phyloP scores from a whole-genome alignment of 2,329 filamentous ascomycete genomes.

The Orbilia blumenaviensis region DNA sequence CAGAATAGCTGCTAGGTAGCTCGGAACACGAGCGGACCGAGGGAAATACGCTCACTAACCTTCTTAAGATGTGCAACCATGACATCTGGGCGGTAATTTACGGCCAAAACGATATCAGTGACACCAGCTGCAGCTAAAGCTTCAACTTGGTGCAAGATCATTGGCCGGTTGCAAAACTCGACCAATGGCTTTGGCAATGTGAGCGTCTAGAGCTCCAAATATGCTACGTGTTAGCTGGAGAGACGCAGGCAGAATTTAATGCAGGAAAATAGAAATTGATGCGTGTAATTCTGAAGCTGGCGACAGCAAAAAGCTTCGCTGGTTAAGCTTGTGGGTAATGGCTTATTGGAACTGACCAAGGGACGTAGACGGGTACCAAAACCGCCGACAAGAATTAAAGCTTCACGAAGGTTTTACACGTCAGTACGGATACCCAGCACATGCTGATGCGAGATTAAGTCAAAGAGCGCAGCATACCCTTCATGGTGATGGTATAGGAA shows the following conservation, averaged over 20 bases:
- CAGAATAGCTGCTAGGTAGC: neutral
- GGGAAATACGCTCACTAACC: conserved; percentile 65
- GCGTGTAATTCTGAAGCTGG: neutral
- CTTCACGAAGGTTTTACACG: conserved; percentile 63
- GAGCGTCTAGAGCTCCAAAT: conserved; percentile 73
- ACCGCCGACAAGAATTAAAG: conserved; percentile 98
- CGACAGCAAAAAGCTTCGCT: neutral
- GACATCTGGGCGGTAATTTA: conserved; percentile 98
- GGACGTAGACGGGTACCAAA: conserved; percentile 98
- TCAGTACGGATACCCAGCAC: conserved; percentile 17
- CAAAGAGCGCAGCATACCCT: conserved; percentile 14
- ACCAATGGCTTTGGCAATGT: conserved; percentile 97
- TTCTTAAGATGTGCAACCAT: conserved; percentile 95
- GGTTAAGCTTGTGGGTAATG: conserved; percentile 55
- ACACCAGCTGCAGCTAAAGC: conserved; percentile 91
- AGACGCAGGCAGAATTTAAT: neutral
- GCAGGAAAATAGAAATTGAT: neutral
- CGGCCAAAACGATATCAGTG: conserved; percentile 95
- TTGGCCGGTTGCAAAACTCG: conserved; percentile 98
- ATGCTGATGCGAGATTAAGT: too few relatives aligned
- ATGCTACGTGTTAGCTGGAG: conserved; percentile 26
- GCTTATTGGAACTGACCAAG: conserved; percentile 71
- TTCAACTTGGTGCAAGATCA: conserved; percentile 98
- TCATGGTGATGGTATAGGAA: conserved; percentile 41
- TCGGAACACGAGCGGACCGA: conserved; percentile 3